Percentiles rank a stretch among this genome's conserved stretches.
These are phyloP conservation scores for Arabidopsis hybrid DNA, from an alignment of 441 rosid genomes.

Conservation along the genomic window DNA sequence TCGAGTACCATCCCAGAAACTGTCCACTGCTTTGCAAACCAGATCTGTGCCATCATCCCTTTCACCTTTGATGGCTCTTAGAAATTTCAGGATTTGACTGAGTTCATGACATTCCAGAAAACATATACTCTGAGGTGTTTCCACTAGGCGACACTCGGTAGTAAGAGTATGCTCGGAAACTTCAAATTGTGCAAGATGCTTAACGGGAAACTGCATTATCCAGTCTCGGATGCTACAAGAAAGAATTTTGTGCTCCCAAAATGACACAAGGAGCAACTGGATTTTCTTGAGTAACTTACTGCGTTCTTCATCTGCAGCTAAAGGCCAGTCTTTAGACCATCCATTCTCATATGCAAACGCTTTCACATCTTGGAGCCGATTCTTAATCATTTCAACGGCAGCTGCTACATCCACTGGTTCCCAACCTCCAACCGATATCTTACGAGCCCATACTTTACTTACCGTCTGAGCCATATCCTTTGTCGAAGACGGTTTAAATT, in stretches of 20 bases:
- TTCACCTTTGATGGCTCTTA: not conserved
- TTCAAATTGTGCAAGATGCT: not conserved
- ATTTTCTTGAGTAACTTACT: slow-evolving; percentile 12
- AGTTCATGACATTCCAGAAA: slow-evolving; percentile 12
- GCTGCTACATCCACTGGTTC: slow-evolving; percentile 25
- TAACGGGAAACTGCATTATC: not conserved
- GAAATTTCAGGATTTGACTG: not conserved
- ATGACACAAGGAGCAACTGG: not conserved
- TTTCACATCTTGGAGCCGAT: slow-evolving; percentile 13
- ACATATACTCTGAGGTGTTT: slow-evolving; percentile 26
- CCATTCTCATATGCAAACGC: slow-evolving; percentile 18
- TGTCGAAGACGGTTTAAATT: not conserved
- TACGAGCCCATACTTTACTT: slow-evolving; percentile 3
- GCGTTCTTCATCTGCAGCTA: slow-evolving; percentile 9
- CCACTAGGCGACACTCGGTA: not conserved
- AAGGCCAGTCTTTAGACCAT: slow-evolving; percentile 34
- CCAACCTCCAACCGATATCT: slow-evolving; percentile 4
- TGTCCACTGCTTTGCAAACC: slow-evolving; percentile 23
- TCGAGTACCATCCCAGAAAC: not conserved
- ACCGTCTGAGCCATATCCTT: not conserved
- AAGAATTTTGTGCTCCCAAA: not conserved
- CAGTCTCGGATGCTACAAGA: slow-evolving; percentile 13
- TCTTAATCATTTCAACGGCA: slow-evolving; percentile 17
- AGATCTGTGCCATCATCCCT: slow-evolving; percentile 12
- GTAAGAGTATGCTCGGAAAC: slow-evolving; percentile 5